A percentile compares a stretch with the other conserved stretches of the same genome.
phyloP scores from a whole-genome alignment of 352 stramenopile genomes.

The Globisporangium okanoganense region DNA sequence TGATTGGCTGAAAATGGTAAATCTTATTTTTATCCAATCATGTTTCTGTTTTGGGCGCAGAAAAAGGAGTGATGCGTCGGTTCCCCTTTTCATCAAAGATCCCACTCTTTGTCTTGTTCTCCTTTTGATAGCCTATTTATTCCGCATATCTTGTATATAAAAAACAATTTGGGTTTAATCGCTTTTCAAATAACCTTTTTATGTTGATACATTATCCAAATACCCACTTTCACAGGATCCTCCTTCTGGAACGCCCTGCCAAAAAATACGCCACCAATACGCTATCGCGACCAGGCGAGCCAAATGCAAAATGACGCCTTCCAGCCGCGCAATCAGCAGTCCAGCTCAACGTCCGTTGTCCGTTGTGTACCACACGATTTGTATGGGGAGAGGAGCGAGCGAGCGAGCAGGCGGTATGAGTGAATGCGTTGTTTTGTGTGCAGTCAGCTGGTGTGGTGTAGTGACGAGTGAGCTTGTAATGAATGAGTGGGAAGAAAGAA shows the following conservation, averaged over 20 bases:
- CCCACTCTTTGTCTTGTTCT: background rate
- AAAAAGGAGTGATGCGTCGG: background rate
- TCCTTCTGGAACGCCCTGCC: no score
- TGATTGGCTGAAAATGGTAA: slow-evolving; percentile 9
- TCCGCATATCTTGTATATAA: no score
- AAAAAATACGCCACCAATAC: no score
- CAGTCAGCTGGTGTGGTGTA: background rate
- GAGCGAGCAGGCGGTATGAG: background rate
- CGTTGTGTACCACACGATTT: background rate
- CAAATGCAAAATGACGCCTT: background rate
- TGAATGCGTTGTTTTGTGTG: background rate
- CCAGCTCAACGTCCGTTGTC: background rate
- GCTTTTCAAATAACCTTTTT: no score
- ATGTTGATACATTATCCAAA: no score
- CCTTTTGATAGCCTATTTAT: no score
- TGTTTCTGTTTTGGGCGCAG: no score
- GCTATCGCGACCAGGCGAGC: background rate
- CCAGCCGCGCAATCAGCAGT: background rate
- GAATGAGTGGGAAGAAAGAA: slow-evolving; percentile 6
- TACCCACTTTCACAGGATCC: no score
- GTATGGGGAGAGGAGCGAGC: background rate
- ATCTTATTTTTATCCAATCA: no score
- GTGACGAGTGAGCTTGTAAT: background rate
- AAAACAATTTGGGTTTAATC: no score
- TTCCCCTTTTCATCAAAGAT: background rate